Evolutionary conservation across 2,329 filamentous ascomycete genomes (phyloP).

Genomic region (Exophiala calicioides): DNA sequence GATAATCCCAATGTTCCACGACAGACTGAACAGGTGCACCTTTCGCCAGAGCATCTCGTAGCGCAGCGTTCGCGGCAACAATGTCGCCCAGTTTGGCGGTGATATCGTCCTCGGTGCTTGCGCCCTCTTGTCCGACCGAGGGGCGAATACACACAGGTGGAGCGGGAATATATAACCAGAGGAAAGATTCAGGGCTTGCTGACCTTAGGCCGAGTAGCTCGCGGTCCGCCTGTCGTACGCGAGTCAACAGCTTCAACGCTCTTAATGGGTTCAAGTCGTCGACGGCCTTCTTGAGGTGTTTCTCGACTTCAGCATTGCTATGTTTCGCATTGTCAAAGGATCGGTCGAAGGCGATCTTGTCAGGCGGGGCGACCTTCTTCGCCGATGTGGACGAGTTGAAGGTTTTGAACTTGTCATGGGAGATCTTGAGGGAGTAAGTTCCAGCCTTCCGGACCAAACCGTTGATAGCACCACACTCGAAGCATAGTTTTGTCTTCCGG

Average conservation of each 20-base stretch:
- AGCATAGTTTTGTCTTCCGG: conserved; percentile 80
- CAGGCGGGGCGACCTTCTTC: conserved; percentile 78
- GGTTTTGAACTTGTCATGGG: conserved; percentile 86
- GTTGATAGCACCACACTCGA: conserved; percentile 78
- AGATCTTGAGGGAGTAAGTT: conserved; percentile 79
- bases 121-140: conserved; percentile 87
- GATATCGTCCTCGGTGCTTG: conserved; percentile 93
- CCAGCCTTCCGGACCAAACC: conserved; percentile 90
- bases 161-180: conserved; percentile 95
- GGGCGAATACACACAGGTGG: conserved; percentile 93
- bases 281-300: conserved; percentile 86
- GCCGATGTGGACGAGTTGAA: conserved; percentile 86
- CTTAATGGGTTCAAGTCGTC: conserved; percentile 90
- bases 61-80: conserved; percentile 84
- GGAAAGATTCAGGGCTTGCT: conserved; percentile 91
- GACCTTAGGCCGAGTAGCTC: conserved; percentile 89
- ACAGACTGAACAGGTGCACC: conserved; percentile 84
- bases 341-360: conserved; percentile 80
- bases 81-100: conserved; percentile 98
- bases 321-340: conserved; percentile 80
- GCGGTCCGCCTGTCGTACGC: conserved; percentile 80
- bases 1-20: conserved; percentile 97
- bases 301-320: conserved; percentile 79
- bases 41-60: conserved; percentile 77
- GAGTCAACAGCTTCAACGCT: conserved; percentile 87